Conservation (phyloP, 768 basidiomycete species). For the Cystofilobasidium bisporidii region DNA sequence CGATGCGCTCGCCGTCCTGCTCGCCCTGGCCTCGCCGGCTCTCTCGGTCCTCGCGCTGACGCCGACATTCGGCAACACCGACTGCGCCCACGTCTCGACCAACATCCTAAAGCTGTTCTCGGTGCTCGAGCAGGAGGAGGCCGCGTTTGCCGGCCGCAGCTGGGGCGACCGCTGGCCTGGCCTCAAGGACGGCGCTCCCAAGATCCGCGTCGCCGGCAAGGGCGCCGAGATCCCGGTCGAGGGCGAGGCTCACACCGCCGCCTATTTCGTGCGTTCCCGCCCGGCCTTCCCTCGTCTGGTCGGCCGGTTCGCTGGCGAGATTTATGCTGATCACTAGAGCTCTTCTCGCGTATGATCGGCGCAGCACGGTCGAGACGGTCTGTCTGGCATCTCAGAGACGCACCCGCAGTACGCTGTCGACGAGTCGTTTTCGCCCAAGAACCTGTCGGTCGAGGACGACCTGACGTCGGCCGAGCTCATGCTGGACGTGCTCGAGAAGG, state of each 20-base stretch:
- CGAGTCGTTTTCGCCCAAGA: slow-evolving; percentile 28
- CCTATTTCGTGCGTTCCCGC: slow-evolving; percentile 53
- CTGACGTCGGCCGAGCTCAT: slow-evolving; percentile 37
- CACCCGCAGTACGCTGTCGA: slow-evolving; percentile 34
- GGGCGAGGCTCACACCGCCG: slow-evolving; percentile 63
- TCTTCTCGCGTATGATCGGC: too few relatives aligned
- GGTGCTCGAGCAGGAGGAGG: slow-evolving; percentile 47
- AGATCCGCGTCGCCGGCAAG: slow-evolving; percentile 18
- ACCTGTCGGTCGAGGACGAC: slow-evolving; percentile 33
- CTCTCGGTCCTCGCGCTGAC: slow-evolving; percentile 67
- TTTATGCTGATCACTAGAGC: too few relatives aligned
- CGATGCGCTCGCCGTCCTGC: slow-evolving; percentile 63
- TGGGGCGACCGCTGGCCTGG: slow-evolving; percentile 20
- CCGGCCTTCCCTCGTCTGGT: not conserved
- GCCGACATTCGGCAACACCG: slow-evolving; percentile 52
- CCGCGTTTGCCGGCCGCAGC: slow-evolving; percentile 28
- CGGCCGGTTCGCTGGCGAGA: not conserved
- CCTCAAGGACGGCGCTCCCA: not conserved
- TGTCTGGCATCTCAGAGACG: slow-evolving; percentile 39
- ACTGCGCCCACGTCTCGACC: slow-evolving; percentile 42
- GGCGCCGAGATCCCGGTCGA: slow-evolving; percentile 60
- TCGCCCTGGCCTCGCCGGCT: slow-evolving; percentile 75
- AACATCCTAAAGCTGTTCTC: slow-evolving; percentile 72
- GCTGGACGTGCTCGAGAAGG: slow-evolving; percentile 35
- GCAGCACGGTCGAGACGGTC: slow-evolving; percentile 40